phyloP scores from a whole-genome alignment of 139 green algal species.

The Chlamydomonas incerta region DNA sequence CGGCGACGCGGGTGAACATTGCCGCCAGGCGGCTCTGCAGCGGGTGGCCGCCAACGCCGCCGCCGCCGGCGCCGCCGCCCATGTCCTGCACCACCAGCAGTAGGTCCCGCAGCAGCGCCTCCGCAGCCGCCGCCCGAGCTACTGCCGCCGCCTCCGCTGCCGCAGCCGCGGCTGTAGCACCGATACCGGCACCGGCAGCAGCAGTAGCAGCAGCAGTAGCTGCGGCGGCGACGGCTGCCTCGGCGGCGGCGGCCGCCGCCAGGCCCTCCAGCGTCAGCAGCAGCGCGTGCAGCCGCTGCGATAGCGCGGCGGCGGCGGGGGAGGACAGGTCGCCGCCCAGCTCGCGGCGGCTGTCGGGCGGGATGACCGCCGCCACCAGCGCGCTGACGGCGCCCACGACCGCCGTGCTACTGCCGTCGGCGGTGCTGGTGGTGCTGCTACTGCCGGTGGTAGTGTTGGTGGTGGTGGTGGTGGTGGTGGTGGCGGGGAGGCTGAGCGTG shows the following conservation, averaged over 20 bases:
- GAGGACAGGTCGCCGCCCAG: not conserved
- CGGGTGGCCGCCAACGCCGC: not conserved
- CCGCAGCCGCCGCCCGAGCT: not conserved
- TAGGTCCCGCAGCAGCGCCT: not conserved
- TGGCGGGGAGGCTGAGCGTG: too few species aligned
- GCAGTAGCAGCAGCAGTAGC: not conserved
- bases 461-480: too few species aligned
- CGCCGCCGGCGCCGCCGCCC: not conserved
- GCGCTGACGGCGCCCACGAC: too few species aligned
- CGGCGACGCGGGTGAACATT: not conserved
- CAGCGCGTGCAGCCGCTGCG: slow-evolving; percentile 13
- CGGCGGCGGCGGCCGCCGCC: not conserved
- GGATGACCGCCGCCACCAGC: too few species aligned
- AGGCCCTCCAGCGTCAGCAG: slow-evolving; percentile 7
- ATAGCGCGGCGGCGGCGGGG: slow-evolving; percentile 19
- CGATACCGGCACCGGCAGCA: not conserved
- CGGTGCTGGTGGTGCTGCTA: not conserved
- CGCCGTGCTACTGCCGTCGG: not conserved
- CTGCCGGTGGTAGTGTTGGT: not conserved
- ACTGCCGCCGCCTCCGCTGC: not conserved
- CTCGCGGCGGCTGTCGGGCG: too few species aligned
- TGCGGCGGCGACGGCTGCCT: not conserved
- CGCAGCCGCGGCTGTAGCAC: not conserved
- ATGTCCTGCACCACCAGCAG: slow-evolving; percentile 26
- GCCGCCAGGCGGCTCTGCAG: slow-evolving; percentile 11